Base-by-base conservation (phyloP, 2,329 filamentous ascomycete genomes). In the Chaetothyriales sp. region DNA sequence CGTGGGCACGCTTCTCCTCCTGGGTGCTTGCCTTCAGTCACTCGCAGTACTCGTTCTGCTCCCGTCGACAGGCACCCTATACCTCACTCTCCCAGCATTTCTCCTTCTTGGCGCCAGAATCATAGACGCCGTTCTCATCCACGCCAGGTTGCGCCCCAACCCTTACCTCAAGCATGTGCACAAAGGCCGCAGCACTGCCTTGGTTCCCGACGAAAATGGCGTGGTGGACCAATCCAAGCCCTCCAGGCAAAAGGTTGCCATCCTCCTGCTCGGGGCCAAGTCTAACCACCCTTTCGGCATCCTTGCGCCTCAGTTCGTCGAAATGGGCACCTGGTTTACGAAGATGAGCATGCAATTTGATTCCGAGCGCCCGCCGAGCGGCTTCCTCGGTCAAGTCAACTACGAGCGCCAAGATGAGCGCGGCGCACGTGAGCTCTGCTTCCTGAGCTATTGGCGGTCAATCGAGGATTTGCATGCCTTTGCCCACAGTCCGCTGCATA, bases 381-480 rank as follows among this genome's bases (percentile, higher is more conserved):
- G 59, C 19, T 60, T 64, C 57, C 62, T 70, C 2, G 67, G 69
- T 37, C 61, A 63, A 46, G 65, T 66, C 0, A 52, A 55, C 15
- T 69, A 64, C 60, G 49, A 63, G n/a, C 63, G 62, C 47, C 56
- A 59, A 37, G 65, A 67, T 19, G 60, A 65, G 47, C 43, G 62
- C 5, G 65, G 66, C 1, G 63, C 63, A 19, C 66, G 65, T 49
- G 66, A 70, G 44, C 19, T 61, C 15, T 56, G 72, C 53, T 54
- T 56, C 10, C 56, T 73, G 46, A 64, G 64, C 54, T 75, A 74
- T 60, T 72, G 73, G 60, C 64, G 66, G 37, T 62, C 56, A 9
- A 58, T 66, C 18, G 68, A 71, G 43, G 64, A 66, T 18, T 55
- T 75, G n/a, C 70, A 74, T 52, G 61, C 60, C 4, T 75, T 69